A percentile compares a stretch with the other conserved stretches of the same genome.
phyloP scores from a whole-genome alignment of 176 grass and related monocot species.

The Cenchrus americanus region DNA sequence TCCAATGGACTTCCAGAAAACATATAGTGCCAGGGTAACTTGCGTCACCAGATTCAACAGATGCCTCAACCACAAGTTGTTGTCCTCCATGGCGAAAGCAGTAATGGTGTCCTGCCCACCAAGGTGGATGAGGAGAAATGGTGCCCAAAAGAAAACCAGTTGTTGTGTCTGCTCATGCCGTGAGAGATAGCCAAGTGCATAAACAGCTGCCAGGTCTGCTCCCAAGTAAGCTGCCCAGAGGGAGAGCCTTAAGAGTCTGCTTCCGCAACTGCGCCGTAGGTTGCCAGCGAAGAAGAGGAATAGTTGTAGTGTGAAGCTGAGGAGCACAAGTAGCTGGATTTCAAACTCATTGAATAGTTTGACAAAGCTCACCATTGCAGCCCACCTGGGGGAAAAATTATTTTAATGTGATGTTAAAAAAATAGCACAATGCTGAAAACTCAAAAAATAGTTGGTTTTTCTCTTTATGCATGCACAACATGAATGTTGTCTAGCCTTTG shows the following conservation, averaged over 20 bases:
- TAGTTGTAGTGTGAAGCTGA: neutral
- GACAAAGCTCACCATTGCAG: neutral
- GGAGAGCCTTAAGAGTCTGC: neutral
- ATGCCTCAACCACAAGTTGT: neutral
- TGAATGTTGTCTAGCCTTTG: no score
- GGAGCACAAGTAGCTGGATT: neutral
- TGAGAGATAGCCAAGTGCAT: neutral
- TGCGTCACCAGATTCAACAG: neutral
- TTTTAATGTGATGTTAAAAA: no score
- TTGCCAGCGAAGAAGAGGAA: neutral
- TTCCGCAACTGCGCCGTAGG: neutral
- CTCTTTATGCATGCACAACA: no score
- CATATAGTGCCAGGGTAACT: neutral
- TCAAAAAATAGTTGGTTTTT: no score
- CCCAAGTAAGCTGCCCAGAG: neutral
- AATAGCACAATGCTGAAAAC: no score
- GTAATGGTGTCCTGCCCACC: neutral
- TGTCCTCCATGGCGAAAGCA: conserved; percentile 7
- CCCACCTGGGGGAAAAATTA: no score
- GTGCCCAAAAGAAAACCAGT: neutral
- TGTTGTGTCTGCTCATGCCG: neutral
- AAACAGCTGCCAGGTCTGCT: neutral
- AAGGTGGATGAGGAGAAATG: conserved; percentile 6
- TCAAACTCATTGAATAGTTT: neutral
- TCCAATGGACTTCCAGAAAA: neutral